Evolutionary conservation across 106 monocot genomes (phyloP).

Genomic region (Apostasia shenzhenica): DNA sequence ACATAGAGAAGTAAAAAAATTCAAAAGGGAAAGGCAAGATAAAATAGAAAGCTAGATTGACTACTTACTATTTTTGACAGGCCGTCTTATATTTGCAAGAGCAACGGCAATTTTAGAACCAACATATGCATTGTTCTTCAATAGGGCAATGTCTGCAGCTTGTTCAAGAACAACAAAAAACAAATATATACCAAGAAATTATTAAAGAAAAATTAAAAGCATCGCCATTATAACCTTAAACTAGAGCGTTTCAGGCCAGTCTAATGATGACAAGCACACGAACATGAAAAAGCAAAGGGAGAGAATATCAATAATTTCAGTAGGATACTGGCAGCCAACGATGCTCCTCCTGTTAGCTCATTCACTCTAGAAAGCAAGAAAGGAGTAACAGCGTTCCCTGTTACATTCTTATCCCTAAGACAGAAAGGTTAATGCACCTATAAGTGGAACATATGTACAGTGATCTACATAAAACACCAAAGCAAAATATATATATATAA

Average conservation of each 20-base stretch:
- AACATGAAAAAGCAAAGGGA: not conserved
- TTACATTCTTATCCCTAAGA: conserved; percentile 53
- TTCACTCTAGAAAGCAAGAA: conserved; percentile 90
- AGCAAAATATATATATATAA: too few species aligned
- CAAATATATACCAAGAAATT: not conserved
- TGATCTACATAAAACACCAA: not conserved
- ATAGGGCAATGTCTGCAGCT: conserved; percentile 77
- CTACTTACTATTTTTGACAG: too few species aligned
- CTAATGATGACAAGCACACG: not conserved
- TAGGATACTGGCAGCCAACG: conserved; percentile 94
- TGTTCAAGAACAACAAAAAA: conserved; percentile 29
- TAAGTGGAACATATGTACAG: not conserved
- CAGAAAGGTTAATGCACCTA: conserved; percentile 7
- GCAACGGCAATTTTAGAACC: too few species aligned
- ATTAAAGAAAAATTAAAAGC: not conserved
- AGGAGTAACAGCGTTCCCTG: conserved; percentile 74
- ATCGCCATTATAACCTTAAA: not conserved
- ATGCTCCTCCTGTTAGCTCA: conserved; percentile 81
- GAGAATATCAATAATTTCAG: not conserved
- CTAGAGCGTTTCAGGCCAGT: not conserved
- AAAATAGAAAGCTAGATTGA: too few species aligned
- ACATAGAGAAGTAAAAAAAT: too few species aligned
- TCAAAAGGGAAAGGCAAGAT: too few species aligned
- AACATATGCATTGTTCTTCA: conserved; percentile 86
- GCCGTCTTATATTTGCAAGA: too few species aligned